Evolutionary conservation across 2,329 filamentous ascomycete species (phyloP).

Genomic region (Alternaria burnsii): DNA sequence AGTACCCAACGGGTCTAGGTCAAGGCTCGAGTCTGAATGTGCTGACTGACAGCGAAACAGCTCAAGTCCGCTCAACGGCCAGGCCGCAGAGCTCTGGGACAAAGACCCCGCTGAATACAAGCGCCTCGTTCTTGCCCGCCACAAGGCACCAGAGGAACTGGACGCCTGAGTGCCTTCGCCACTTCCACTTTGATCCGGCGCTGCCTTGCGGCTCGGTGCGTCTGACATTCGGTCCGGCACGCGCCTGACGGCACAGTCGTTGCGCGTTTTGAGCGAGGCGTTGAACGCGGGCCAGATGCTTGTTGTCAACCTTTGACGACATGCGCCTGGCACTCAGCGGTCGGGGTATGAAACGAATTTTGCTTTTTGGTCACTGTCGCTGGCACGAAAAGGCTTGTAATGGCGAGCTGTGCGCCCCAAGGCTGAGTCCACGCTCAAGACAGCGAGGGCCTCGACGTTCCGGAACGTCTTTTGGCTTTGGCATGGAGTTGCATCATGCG

Average conservation of each 20-base stretch:
- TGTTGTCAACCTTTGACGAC: background rate
- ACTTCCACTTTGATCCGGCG: background rate
- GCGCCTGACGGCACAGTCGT: conserved; percentile 10
- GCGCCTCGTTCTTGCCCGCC: conserved; percentile 70
- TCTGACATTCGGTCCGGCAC: conserved; percentile 10
- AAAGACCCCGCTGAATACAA: conserved; percentile 88
- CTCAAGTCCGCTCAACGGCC: conserved; percentile 91
- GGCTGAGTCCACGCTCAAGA: background rate
- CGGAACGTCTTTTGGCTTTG: conserved; percentile 3
- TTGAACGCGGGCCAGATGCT: background rate
- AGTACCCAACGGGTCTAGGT: conserved; percentile 44
- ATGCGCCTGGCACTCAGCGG: background rate
- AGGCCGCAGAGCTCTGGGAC: conserved; percentile 96
- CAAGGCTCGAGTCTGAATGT: background rate
- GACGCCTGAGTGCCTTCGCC: conserved; percentile 29
- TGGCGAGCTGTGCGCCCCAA: background rate
- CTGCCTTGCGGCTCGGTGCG: conserved; percentile 11
- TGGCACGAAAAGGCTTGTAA: background rate
- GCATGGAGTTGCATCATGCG: conserved; percentile 12
- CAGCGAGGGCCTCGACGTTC: background rate
- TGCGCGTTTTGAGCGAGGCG: conserved; percentile 9
- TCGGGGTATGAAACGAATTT: background rate
- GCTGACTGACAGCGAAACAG: conserved; percentile 57
- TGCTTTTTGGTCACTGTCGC: background rate
- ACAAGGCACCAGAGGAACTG: conserved; percentile 61